phyloP scores from a whole-genome alignment of 495 filamentous ascomycete species.

The Aspergillus homomorphus region DNA sequence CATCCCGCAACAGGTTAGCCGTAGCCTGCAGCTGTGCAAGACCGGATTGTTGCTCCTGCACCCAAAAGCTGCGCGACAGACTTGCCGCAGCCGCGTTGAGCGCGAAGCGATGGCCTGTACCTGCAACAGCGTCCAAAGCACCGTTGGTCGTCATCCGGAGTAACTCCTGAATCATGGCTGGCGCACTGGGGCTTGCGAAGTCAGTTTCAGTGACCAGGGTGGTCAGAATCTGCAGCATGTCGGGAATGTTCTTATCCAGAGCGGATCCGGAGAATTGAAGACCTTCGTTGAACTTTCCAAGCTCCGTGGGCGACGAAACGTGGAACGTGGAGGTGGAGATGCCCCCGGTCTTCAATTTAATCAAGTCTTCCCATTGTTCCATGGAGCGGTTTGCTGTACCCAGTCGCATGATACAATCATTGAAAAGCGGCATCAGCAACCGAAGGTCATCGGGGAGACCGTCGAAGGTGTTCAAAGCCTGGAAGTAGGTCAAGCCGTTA shows the following conservation, averaged over 20 bases:
- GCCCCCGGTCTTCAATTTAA: conserved; percentile 95
- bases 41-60: conserved; percentile 78
- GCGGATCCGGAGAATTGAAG: conserved; percentile 79
- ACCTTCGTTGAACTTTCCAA: conserved; percentile 71
- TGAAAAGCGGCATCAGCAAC: conserved; percentile 83
- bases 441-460: conserved; percentile 83
- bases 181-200: conserved; percentile 77
- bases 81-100: conserved; percentile 76
- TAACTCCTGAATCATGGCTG: conserved; percentile 78
- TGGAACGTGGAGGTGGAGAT: conserved; percentile 76
- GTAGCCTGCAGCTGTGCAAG: conserved; percentile 87
- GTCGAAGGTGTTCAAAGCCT: conserved; percentile 75
- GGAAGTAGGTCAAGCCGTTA: conserved; percentile 95
- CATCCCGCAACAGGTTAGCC: conserved; percentile 56
- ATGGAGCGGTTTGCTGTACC: conserved; percentile 84
- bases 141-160: conserved; percentile 81
- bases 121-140: conserved; percentile 86
- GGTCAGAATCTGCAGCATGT: conserved; percentile 84
- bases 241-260: conserved; percentile 80
- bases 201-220: conserved; percentile 81
- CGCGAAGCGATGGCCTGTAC: conserved; percentile 81
- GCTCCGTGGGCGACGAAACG: conserved; percentile 67
- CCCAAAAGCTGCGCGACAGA: conserved; percentile 63
- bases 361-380: conserved; percentile 92
- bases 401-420: conserved; percentile 85